Evolutionary conservation across 768 basidiomycete genomes (phyloP).

Genomic region (Kwoniella europaea): DNA sequence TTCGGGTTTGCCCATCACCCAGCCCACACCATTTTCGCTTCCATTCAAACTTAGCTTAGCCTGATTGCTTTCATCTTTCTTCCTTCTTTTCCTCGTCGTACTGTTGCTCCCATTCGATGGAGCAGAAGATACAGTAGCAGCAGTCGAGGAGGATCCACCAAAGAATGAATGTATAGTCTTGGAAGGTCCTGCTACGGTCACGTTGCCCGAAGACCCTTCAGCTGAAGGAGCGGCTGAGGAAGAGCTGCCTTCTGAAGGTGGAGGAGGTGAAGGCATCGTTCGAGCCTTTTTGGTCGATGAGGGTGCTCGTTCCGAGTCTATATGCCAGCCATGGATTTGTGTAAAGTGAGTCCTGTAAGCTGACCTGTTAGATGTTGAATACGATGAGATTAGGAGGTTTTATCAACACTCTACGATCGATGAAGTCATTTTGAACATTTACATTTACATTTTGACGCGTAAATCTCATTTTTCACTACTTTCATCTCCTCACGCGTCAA

Average conservation of each 20-base stretch:
- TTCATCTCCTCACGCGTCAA: not conserved
- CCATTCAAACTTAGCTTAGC: slow-evolving; percentile 1
- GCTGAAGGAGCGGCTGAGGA: not conserved
- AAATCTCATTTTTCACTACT: not conserved
- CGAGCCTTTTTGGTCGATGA: not conserved
- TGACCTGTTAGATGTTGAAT: not conserved
- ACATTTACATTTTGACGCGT: not conserved
- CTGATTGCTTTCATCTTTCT: slow-evolving; percentile 14
- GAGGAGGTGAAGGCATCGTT: not conserved
- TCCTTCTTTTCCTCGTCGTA: slow-evolving; percentile 11
- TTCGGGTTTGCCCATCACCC: slow-evolving; percentile 13
- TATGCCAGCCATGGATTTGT: not conserved
- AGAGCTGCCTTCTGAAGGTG: not conserved
- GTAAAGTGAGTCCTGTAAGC: not conserved
- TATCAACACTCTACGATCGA: not conserved
- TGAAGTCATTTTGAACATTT: slow-evolving; percentile 1
- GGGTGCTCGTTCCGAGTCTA: not conserved
- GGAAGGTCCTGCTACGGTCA: not conserved
- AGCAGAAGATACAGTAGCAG: not conserved
- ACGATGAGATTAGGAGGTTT: not conserved
- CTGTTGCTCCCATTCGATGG: not conserved
- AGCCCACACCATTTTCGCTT: slow-evolving; percentile 12
- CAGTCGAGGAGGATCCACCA: slow-evolving; percentile 3
- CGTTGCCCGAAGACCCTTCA: not conserved
- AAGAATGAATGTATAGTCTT: slow-evolving; percentile 14